Evolutionary conservation across 169 alveolate species (phyloP), one percentile per base, ranked within the genome.

Genomic region (Theileria annulata): DNA sequence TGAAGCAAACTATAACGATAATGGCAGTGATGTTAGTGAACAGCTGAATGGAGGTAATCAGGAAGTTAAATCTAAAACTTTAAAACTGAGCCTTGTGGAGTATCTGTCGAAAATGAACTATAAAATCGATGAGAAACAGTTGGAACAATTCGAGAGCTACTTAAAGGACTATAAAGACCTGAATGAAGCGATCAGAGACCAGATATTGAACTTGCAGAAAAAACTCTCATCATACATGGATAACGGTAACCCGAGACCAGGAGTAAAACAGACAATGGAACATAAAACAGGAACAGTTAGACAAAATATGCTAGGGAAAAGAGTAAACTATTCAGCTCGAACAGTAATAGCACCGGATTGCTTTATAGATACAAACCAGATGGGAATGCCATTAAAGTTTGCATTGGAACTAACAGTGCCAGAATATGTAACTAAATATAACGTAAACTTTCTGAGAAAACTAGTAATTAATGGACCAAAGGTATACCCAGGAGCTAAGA

Each of bases 271-370:
- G 85, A 88, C 96, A 59, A 84, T 98, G 64, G 99, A 98, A 87
- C 91, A 94, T 84, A 98, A 98, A 81, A 97, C 96, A 84, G 99
- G 99, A 1, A 88, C 98, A 17, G 92, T 98, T 74, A 92, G 99
- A 87, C 96, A 96, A 96, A 97, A 96, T 81, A 96, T 98, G 98
- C 95, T 97, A 99, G 99, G 99, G 0, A 97, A 97, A 87, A 92
- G 99, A 78, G 99, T 98, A 13, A 98, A 98, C 85, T 96, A 95
- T 85, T 98, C 99, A 0, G 99, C 99, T 15, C 95, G 99, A 37
- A 94, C 98, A 10, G 99, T 98, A 37, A 96, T 98, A 47, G 96
- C 99, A 13, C 99, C 99, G 0, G 99, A 98, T 79, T 98, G 99
- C 19, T 95, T 96, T 79, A 91, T 98, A 31, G 98, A 96, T 58